Percentiles rank a stretch among this genome's conserved stretches.
Evolutionary conservation across 2,329 filamentous ascomycete species (phyloP).

Genomic region (Pyrenophora seminiperda): DNA sequence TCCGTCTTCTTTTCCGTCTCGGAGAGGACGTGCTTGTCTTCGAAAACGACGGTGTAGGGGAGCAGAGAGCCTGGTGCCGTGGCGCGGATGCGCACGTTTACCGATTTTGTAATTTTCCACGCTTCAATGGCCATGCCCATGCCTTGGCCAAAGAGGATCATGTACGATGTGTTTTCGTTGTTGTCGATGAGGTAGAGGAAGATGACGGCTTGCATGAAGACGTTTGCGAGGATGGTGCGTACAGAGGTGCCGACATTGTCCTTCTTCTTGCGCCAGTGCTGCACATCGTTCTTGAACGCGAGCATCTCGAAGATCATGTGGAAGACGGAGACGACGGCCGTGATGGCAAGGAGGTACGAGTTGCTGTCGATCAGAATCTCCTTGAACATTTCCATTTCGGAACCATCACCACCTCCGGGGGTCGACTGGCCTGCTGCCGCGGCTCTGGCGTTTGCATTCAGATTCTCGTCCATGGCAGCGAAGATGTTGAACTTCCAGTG

Average conservation of each 20-base stretch:
- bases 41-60: constrained; percentile 81
- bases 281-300: constrained; percentile 95
- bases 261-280: constrained; percentile 99
- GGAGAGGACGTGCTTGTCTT: constrained; percentile 95
- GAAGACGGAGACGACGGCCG: constrained; percentile 79
- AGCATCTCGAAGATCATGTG: constrained; percentile 96
- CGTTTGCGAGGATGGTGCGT: constrained; percentile 92
- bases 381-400: constrained; percentile 96
- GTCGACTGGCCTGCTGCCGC: constrained; percentile 73
- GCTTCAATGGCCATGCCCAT: constrained; percentile 78
- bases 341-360: constrained; percentile 84
- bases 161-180: constrained; percentile 97
- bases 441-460: constrained; percentile 80
- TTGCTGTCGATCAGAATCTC: constrained; percentile 94
- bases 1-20: constrained; percentile 98
- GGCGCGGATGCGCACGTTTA: constrained; percentile 81
- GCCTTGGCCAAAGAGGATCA: constrained; percentile 94
- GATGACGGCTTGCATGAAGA: constrained; percentile 95
- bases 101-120: constrained; percentile 97
- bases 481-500: constrained; percentile 90
- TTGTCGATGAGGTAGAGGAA: constrained; percentile 98
- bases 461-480: constrained; percentile 82
- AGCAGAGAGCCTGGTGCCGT: constrained; percentile 70
- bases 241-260: constrained; percentile 97
- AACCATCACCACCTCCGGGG: constrained; percentile 82